A percentile compares a stretch with the other conserved stretches of the same genome.
Evolutionary conservation across 1,284 basidiomycete species (phyloP).

Genomic region (Phenoliferia sp.): DNA sequence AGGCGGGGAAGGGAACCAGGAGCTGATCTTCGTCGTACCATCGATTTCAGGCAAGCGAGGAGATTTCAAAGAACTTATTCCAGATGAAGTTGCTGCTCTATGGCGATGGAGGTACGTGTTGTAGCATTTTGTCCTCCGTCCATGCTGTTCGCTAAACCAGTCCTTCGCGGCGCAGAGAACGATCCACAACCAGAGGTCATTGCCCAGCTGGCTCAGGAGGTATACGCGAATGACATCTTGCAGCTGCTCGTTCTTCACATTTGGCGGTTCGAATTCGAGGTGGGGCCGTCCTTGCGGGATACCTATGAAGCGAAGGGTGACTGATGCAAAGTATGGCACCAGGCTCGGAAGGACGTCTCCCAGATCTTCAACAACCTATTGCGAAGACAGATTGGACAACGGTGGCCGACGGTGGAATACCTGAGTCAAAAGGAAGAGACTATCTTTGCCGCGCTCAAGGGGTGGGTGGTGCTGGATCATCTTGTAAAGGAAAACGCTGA

Average conservation of each 20-base stretch:
- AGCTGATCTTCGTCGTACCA: conserved; percentile 1
- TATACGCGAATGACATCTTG: conserved; percentile 85
- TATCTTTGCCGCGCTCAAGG: conserved; percentile 78
- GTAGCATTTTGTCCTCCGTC: background rate
- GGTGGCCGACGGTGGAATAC: conserved; percentile 93
- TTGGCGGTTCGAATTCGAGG: conserved; percentile 88
- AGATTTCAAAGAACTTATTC: conserved; percentile 79
- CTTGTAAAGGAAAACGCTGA: background rate
- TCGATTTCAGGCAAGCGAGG: conserved; percentile 65
- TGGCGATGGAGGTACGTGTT: conserved; percentile 69
- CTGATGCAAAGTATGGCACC: background rate
- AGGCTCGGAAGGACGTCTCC: conserved; percentile 80
- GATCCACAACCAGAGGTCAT: conserved; percentile 45
- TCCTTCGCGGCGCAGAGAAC: conserved; percentile 14
- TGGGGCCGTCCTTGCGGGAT: conserved; percentile 36
- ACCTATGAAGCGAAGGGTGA: background rate
- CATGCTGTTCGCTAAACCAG: background rate
- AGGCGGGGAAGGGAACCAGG: background rate
- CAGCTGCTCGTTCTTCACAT: conserved; percentile 76
- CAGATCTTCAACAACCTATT: conserved; percentile 97
- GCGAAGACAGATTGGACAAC: conserved; percentile 84
- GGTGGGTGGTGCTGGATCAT: conserved; percentile 43
- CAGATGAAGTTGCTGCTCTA: conserved; percentile 81
- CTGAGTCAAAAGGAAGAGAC: conserved; percentile 78
- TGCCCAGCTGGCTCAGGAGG: conserved; percentile 91